Evolutionary conservation across 1,284 basidiomycete genomes (phyloP), one percentile per base, ranked within the genome.

Genomic region (Sanghuangporus weigelae): DNA sequence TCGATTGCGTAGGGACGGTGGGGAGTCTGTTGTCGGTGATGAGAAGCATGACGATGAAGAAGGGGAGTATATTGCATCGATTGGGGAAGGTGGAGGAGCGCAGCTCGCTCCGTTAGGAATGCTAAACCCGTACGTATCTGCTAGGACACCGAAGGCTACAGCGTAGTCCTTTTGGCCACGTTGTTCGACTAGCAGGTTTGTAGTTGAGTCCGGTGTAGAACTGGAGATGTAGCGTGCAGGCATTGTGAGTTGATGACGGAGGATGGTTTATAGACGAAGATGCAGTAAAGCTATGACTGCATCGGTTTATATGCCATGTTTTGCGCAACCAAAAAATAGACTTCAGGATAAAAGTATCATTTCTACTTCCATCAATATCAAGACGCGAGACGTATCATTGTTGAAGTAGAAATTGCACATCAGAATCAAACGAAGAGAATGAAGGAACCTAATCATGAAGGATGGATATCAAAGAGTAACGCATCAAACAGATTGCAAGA

Each of bases 101-200:
- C 57, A 31, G 12, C 31, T 51, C 49, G 49, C 49, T 31, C 21
- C 49, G 23, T 51, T n/a, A 14, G 59, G 42, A 11, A 38, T 50
- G 38, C 59, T 19, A 19, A 44, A 48, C 48, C 59, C 59, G 49
- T 54, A 60, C 23, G 48, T 60, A 49, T 35, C 35, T 8, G 49
- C 49, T 3, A 60, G 59, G 4, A 35, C 59, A 11, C 49, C 59
- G 35, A 60, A 60, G 16, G 59, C 49, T 19, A 49, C 10, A 40
- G 59, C 49, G 49, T 38, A 53, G 59, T 60, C 59, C 23, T 57
- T 57, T 23, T 44, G 4, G 12, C 8, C 26, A 12, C 8, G 49
- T 14, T 51, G n/a, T 31, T 31, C 49, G 19, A 23, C 8, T 23
- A 55, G 53, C 12, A 55, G 53, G 38, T 55, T 26, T 55, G 53